Evolutionary conservation across 177 flowering plant genomes (phyloP).

Genomic region (Vitis hybrid): DNA sequence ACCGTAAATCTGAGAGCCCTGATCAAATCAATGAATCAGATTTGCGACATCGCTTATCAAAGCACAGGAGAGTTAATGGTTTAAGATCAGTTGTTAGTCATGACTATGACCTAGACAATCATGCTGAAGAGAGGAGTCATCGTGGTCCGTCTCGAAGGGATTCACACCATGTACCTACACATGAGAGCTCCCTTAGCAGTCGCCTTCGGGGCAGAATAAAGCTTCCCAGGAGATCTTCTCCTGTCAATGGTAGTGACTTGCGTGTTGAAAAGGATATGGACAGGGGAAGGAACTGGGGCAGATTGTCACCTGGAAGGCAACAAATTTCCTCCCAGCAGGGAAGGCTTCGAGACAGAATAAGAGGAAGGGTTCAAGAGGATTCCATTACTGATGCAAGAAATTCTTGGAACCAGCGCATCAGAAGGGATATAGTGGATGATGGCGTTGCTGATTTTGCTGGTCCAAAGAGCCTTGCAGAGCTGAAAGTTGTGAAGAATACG

Average conservation of each 20-base stretch:
- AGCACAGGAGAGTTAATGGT: conserved; percentile 63
- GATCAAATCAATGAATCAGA: conserved; percentile 48
- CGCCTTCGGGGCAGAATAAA: conserved; percentile 71
- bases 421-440: conserved; percentile 40
- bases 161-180: conserved; percentile 24
- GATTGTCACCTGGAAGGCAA: conserved; percentile 48
- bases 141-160: conserved; percentile 40
- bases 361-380: conserved; percentile 43
- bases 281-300: conserved; percentile 44
- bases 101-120: conserved; percentile 38
- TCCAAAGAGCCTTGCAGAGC: conserved; percentile 74
- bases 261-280: conserved; percentile 42
- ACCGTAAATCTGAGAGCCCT: conserved; percentile 42
- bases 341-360: conserved; percentile 58
- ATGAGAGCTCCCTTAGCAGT: conserved; percentile 46
- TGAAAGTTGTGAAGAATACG: conserved; percentile 40
- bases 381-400: conserved; percentile 33
- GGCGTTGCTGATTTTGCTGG: conserved; percentile 40
- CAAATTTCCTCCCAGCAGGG: conserved; percentile 45
- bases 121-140: conserved; percentile 36
- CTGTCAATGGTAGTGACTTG: conserved; percentile 26
- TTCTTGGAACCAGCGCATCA: conserved; percentile 22
- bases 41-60: conserved; percentile 62
- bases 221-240: conserved; percentile 48
- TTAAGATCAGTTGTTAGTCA: conserved; percentile 47